phyloP scores from a whole-genome alignment of 2,329 filamentous ascomycete genomes.

The Hawksworthiomyces lignivorus region DNA sequence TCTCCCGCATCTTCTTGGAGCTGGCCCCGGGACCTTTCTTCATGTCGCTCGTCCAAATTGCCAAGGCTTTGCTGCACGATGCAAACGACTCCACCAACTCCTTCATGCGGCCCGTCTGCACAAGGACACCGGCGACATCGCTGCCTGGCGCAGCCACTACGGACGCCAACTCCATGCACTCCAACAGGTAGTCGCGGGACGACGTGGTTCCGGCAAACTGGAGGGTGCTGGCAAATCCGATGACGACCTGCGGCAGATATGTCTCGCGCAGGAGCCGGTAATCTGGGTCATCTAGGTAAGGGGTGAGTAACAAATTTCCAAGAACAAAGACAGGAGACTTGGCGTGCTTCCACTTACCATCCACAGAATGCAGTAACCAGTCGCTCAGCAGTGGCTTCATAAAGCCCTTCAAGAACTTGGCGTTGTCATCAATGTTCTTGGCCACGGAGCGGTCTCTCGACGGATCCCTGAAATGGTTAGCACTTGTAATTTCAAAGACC shows the following conservation, averaged over 20 bases:
- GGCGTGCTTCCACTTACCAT: slow-evolving; percentile 44
- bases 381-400: slow-evolving; percentile 56
- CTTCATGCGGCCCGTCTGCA: slow-evolving; percentile 58
- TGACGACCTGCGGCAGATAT: slow-evolving; percentile 78
- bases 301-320: neutral
- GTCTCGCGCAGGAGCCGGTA: slow-evolving; percentile 59
- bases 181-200: slow-evolving; percentile 67
- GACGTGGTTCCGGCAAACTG: slow-evolving; percentile 70
- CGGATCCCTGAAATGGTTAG: slow-evolving; percentile 21
- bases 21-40: slow-evolving; percentile 41
- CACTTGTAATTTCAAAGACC: too few species aligned
- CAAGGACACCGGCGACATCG: slow-evolving; percentile 57
- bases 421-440: slow-evolving; percentile 42
- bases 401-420: slow-evolving; percentile 46
- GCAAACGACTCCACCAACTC: slow-evolving; percentile 74
- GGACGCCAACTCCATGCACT: slow-evolving; percentile 80
- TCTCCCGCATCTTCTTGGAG: slow-evolving; percentile 53
- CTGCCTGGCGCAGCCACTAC: slow-evolving; percentile 64
- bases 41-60: slow-evolving; percentile 43
- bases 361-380: slow-evolving; percentile 51
- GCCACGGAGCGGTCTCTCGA: slow-evolving; percentile 41
- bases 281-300: slow-evolving; percentile 45
- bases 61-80: slow-evolving; percentile 64
- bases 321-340: neutral
- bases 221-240: slow-evolving; percentile 75